Conservation (phyloP, 1,284 basidiomycete genomes). For the Ustilago shanxiensis region DNA sequence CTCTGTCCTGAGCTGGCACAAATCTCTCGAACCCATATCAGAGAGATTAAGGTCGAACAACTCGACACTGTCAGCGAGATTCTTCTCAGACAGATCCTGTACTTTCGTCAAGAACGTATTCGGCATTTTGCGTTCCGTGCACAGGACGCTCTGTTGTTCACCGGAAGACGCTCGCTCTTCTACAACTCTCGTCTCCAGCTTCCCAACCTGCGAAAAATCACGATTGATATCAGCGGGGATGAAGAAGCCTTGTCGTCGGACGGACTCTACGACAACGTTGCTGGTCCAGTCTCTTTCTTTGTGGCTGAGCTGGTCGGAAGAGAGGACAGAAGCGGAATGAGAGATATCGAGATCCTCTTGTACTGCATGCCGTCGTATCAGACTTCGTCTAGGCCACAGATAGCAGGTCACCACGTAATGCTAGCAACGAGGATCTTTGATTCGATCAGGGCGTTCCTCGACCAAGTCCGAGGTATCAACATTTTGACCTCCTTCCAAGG, state of each 20-base stretch:
- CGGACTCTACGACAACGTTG: background rate
- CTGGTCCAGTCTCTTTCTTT: conserved; percentile 6
- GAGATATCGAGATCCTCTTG: conserved; percentile 2
- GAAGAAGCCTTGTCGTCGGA: background rate
- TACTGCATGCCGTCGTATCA: too few species aligned
- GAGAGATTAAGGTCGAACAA: conserved; percentile 11
- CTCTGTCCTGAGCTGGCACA: conserved; percentile 14
- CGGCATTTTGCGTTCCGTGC: conserved; percentile 25
- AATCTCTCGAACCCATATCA: background rate
- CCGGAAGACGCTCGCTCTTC: conserved; percentile 24
- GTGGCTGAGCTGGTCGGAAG: conserved; percentile 21
- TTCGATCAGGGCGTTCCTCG: conserved; percentile 4
- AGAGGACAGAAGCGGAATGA: background rate
- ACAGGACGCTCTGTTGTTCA: conserved; percentile 16
- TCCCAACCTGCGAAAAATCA: conserved; percentile 13
- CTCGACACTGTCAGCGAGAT: conserved; percentile 29
- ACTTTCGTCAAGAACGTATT: conserved; percentile 3
- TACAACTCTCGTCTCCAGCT: conserved; percentile 8
- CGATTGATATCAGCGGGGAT: conserved; percentile 20
- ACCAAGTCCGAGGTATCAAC: background rate
- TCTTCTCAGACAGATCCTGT: conserved; percentile 22
- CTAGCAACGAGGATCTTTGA: conserved; percentile 18
- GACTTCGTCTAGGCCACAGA: conserved; percentile 6
- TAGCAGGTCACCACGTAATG: background rate
- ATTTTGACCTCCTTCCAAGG: conserved; percentile 19